Percentiles rank a stretch among this genome's conserved stretches.
These are phyloP conservation scores for Aspergillus carbonarius DNA, from an alignment of 2,329 filamentous ascomycete species.

Conservation along the genomic window DNA sequence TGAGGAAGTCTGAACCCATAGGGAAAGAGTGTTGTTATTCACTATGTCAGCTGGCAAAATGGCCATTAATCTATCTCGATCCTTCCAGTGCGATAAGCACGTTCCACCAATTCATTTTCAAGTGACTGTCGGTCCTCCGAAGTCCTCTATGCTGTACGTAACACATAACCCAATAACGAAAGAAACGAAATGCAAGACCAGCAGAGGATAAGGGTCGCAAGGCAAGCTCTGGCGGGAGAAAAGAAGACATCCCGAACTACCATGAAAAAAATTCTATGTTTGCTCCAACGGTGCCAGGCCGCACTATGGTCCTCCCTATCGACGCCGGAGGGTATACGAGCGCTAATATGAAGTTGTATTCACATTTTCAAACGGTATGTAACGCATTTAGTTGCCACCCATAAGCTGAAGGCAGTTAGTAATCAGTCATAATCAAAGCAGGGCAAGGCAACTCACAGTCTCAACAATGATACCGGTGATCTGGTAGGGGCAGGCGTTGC, in stretches of 20 bases:
- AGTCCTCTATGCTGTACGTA: constrained; percentile 29
- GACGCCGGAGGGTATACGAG: constrained; percentile 44
- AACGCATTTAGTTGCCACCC: constrained; percentile 39
- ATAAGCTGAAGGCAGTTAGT: constrained; percentile 32
- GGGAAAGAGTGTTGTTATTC: constrained; percentile 5
- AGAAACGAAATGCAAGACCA: constrained; percentile 27
- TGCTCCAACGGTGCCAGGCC: constrained; percentile 35
- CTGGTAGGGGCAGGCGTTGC: constrained; percentile 85
- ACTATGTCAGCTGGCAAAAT: background rate
- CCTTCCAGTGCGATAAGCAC: constrained; percentile 1
- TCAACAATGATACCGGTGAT: constrained; percentile 79
- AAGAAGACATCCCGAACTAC: constrained; percentile 20
- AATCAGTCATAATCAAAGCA: background rate
- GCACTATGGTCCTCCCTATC: constrained; percentile 36
- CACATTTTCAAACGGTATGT: constrained; percentile 19
- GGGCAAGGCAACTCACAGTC: constrained; percentile 48
- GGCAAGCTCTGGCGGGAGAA: constrained; percentile 22
- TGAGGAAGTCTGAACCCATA: background rate
- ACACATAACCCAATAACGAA: constrained; percentile 28
- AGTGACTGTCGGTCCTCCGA: constrained; percentile 20
- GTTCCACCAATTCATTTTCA: constrained; percentile 6
- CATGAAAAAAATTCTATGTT: constrained; percentile 27
- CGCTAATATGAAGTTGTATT: constrained; percentile 36
- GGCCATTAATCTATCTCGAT: constrained; percentile 2
- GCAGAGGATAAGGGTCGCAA: constrained; percentile 24